Base-by-base conservation (phyloP, 345 rosid genomes). In the Raphanus sativus region DNA sequence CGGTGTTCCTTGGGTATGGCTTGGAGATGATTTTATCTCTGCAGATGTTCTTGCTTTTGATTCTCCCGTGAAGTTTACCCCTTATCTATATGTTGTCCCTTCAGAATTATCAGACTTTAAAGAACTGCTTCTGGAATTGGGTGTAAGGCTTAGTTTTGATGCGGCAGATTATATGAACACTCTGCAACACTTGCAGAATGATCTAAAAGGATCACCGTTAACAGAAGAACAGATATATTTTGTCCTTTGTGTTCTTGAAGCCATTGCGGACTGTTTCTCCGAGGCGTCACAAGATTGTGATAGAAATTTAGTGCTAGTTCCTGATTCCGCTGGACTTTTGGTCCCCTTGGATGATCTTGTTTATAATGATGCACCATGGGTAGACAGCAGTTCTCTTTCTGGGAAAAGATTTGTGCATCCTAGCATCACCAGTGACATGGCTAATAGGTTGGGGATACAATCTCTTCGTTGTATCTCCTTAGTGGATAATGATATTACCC, bases 341-440 rank as follows among this genome's bases (percentile, higher is more conserved):
- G 82, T 80, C 77, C 77, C 75, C 56, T 86, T 86, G 24, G 83
- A 84, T 65, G 89, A 94, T 80, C 91, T 94, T 75, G 84, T 94
- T 13, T 90, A 87, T 82, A 91, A 94, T 81, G 98, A 94, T 82
- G 98, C 98, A 70, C 98, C 97, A n/a, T 94, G 98, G 98, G 93
- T 94, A 65, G 97, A 94, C 81, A 83, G 76, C 69, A 81, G 75
- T 83, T 77, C 85, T 32, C 81, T 90, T 63, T 64, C 77, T 71
- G 96, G 86, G 81, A 94, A 90, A 74, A 85, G 82, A 75, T 89
- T 94, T 87, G 83, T 94, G 62, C 98, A 94, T 85, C 87, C 90
- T 40, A 81, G 88, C 83, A 85, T 94, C 78, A 85, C 82, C 87
- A 88, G 86, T 85, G 97, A 91, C 72, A 82, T 94, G 88, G 98